Evolutionary conservation across 2,329 filamentous ascomycete genomes (phyloP).

Genomic region (Myriosclerotinia duriaeana): DNA sequence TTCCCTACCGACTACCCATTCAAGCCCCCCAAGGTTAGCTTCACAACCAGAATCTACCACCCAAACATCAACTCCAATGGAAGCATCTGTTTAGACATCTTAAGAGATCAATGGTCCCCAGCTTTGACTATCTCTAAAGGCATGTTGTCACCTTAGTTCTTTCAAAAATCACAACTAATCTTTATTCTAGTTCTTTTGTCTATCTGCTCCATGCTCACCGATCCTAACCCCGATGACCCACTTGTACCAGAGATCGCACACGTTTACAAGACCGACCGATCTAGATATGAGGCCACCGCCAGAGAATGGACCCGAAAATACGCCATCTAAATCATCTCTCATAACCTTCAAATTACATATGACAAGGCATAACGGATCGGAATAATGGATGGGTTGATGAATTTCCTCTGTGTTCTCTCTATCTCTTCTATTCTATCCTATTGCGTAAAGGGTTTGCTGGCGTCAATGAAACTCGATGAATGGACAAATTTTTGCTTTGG

Average conservation of each 20-base stretch:
- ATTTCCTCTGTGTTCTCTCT: slow-evolving; percentile 31
- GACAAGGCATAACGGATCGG: slow-evolving; percentile 18
- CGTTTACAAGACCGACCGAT: slow-evolving; percentile 98
- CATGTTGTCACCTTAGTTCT: slow-evolving; percentile 46
- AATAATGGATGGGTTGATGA: slow-evolving; percentile 23
- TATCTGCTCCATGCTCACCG: slow-evolving; percentile 99
- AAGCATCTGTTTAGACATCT: slow-evolving; percentile 97
- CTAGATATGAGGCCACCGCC: slow-evolving; percentile 92
- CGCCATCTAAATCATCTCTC: slow-evolving; percentile 65
- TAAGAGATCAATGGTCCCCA: slow-evolving; percentile 98
- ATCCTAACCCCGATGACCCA: slow-evolving; percentile 98
- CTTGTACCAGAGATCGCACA: slow-evolving; percentile 98
- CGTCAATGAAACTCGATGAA: slow-evolving; percentile 33
- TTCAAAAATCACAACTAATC: slow-evolving; percentile 17
- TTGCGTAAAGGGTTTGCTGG: slow-evolving; percentile 36
- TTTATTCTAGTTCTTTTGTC: slow-evolving; percentile 75
- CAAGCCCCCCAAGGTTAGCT: slow-evolving; percentile 99
- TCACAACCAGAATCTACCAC: slow-evolving; percentile 99
- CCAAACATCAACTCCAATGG: slow-evolving; percentile 99
- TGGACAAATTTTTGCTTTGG: slow-evolving; percentile 26
- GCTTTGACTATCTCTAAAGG: slow-evolving; percentile 98
- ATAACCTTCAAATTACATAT: slow-evolving; percentile 21
- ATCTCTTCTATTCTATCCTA: slow-evolving; percentile 24
- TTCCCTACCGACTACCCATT: slow-evolving; percentile 99
- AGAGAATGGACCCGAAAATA: slow-evolving; percentile 99